These are phyloP conservation scores for Cladophialophora psammophila DNA, from an alignment of 2,329 filamentous ascomycete species.

Conservation along the genomic window DNA sequence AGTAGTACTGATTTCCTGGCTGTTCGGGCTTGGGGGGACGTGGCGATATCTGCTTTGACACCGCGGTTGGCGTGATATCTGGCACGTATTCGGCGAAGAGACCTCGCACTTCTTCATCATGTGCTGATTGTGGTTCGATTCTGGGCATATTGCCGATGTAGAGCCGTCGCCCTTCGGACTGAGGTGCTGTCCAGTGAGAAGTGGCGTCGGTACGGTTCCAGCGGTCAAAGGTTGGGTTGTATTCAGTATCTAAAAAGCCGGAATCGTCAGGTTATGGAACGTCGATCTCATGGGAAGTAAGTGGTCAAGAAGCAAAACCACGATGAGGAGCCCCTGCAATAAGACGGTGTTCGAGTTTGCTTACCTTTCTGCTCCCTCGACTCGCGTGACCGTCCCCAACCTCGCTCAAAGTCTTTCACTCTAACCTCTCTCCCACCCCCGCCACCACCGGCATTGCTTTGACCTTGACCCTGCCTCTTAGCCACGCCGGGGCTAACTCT, in stretches of 20 bases:
- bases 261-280: neutral
- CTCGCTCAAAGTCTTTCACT: conserved; percentile 31
- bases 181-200: conserved; percentile 41
- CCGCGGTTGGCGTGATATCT: conserved; percentile 54
- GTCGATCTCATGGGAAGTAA: neutral
- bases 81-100: conserved; percentile 49
- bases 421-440: conserved; percentile 26
- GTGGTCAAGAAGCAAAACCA: neutral
- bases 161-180: conserved; percentile 51
- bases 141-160: conserved; percentile 58
- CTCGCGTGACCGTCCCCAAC: conserved; percentile 23
- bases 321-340: neutral
- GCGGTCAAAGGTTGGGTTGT: conserved; percentile 48
- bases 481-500: conserved; percentile 71
- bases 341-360: neutral
- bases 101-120: conserved; percentile 52
- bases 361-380: conserved; percentile 32
- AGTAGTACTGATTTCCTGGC: conserved; percentile 67
- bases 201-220: conserved; percentile 53
- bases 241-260: conserved; percentile 24
- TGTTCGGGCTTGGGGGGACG: conserved; percentile 60
- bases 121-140: conserved; percentile 51
- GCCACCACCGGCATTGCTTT: conserved; percentile 10
- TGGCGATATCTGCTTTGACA: conserved; percentile 65
- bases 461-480: conserved; percentile 19